A percentile compares a stretch with the other conserved stretches of the same genome.
Evolutionary conservation across 305 asterid genomes (phyloP).

Genomic region (Fraxinus sp.): DNA sequence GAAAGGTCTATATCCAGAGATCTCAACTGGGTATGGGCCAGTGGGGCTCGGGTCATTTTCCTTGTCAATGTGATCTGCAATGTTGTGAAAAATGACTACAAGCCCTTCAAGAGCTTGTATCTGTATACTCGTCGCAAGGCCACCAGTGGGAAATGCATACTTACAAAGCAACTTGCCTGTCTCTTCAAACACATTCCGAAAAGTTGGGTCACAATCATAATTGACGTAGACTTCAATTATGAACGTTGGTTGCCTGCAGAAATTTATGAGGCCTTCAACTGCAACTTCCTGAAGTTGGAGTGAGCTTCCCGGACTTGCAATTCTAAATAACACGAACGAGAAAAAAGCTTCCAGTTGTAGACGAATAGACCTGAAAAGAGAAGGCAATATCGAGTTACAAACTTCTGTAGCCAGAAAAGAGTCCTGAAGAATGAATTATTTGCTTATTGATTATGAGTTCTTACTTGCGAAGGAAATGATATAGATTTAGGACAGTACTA

Average conservation of each 20-base stretch:
- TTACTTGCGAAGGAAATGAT: slow-evolving; percentile 83
- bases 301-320: slow-evolving; percentile 43
- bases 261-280: slow-evolving; percentile 71
- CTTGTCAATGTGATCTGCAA: slow-evolving; percentile 74
- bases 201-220: slow-evolving; percentile 78
- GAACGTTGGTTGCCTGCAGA: slow-evolving; percentile 80
- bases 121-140: slow-evolving; percentile 54
- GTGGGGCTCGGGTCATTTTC: slow-evolving; percentile 61
- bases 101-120: slow-evolving; percentile 88
- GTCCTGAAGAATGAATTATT: not conserved
- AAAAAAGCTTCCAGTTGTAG: slow-evolving; percentile 83
- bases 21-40: slow-evolving; percentile 68
- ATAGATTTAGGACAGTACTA: slow-evolving; percentile 75
- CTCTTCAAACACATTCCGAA: slow-evolving; percentile 73
- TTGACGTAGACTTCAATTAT: slow-evolving; percentile 66
- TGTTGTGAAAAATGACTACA: slow-evolving; percentile 57
- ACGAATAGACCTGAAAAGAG: slow-evolving; percentile 61
- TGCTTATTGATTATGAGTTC: not conserved
- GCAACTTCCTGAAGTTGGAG: slow-evolving; percentile 82
- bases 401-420: not conserved
- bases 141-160: slow-evolving; percentile 68
- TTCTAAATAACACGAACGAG: slow-evolving; percentile 63
- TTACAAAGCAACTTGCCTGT: slow-evolving; percentile 69
- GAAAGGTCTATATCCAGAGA: slow-evolving; percentile 56
- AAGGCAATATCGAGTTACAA: slow-evolving; percentile 9